phyloP scores from a whole-genome alignment of 305 asterid genomes.

The Fraxinus sp. region DNA sequence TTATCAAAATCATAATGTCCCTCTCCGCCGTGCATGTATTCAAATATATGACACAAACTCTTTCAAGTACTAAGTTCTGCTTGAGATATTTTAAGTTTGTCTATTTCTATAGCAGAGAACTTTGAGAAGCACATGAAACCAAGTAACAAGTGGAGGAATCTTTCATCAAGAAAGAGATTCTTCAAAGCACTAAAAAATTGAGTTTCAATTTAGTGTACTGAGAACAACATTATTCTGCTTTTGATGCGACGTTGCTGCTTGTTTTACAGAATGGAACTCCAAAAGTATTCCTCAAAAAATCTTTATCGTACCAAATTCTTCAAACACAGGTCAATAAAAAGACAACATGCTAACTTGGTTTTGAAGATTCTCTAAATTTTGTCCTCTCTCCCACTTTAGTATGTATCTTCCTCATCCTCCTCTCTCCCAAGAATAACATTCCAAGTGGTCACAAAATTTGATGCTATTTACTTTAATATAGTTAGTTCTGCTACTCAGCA shows the following conservation, averaged over 20 bases:
- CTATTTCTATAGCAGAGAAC: constrained; percentile 12
- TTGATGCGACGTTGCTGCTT: constrained; percentile 45
- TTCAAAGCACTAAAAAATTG: constrained; percentile 44
- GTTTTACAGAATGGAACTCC: constrained; percentile 20
- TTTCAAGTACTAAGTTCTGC: constrained; percentile 3
- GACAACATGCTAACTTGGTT: constrained; percentile 14
- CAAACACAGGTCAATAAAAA: constrained; percentile 16
- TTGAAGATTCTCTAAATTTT: constrained; percentile 1
- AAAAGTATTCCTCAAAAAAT: constrained; percentile 28
- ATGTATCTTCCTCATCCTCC: constrained; percentile 16
- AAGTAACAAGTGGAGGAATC: constrained; percentile 19
- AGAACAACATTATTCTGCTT: constrained; percentile 52
- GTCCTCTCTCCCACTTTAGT: background rate
- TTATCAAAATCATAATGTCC: background rate
- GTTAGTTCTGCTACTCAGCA: background rate
- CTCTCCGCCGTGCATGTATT: background rate
- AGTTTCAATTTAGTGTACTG: constrained; percentile 49
- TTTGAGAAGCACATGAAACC: constrained; percentile 27
- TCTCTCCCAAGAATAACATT: background rate
- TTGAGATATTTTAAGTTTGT: constrained; percentile 3
- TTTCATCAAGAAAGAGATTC: constrained; percentile 59
- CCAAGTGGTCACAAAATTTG: background rate
- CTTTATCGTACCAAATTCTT: constrained; percentile 27
- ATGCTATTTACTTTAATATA: background rate
- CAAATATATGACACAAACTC: background rate